Evolutionary conservation across 768 basidiomycete genomes (phyloP).

Genomic region (Tricholoma bakamatsutake): DNA sequence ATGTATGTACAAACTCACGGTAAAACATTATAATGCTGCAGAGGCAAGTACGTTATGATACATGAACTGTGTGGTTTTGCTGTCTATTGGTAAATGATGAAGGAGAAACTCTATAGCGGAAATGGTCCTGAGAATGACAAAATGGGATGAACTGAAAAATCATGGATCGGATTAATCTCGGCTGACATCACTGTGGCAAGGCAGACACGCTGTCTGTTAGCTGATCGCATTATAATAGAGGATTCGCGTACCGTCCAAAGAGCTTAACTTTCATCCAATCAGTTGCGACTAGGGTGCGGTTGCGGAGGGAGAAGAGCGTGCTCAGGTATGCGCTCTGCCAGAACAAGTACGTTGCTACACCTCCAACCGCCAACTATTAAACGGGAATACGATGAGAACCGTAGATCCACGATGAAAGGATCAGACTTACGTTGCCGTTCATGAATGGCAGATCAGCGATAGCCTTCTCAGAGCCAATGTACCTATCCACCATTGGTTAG

Average conservation of each 20-base stretch:
- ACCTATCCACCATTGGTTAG: slow-evolving; percentile 31
- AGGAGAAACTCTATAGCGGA: not conserved
- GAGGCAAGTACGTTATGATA: too few relatives aligned
- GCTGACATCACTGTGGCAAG: slow-evolving; percentile 2
- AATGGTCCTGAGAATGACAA: not conserved
- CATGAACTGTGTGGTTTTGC: not conserved
- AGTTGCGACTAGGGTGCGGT: slow-evolving; percentile 82
- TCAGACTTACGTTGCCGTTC: slow-evolving; percentile 66
- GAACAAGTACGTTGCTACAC: slow-evolving; percentile 84
- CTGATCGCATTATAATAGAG: not conserved
- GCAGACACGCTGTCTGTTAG: not conserved
- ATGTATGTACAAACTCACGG: too few relatives aligned
- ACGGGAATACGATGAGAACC: not conserved
- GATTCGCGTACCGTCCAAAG: slow-evolving; percentile 67
- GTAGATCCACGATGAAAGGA: not conserved
- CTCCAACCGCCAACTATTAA: slow-evolving; percentile 75
- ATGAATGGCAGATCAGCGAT: slow-evolving; percentile 96
- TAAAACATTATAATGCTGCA: too few relatives aligned
- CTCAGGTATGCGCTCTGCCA: slow-evolving; percentile 94
- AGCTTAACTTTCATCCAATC: slow-evolving; percentile 92
- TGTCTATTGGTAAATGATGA: not conserved
- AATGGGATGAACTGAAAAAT: not conserved
- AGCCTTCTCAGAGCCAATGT: slow-evolving; percentile 95
- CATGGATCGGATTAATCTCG: not conserved
- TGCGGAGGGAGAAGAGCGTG: slow-evolving; percentile 90